Base-by-base conservation (phyloP, 1,139 yeast genomes). In the Debaryomycetaceae sp. region DNA sequence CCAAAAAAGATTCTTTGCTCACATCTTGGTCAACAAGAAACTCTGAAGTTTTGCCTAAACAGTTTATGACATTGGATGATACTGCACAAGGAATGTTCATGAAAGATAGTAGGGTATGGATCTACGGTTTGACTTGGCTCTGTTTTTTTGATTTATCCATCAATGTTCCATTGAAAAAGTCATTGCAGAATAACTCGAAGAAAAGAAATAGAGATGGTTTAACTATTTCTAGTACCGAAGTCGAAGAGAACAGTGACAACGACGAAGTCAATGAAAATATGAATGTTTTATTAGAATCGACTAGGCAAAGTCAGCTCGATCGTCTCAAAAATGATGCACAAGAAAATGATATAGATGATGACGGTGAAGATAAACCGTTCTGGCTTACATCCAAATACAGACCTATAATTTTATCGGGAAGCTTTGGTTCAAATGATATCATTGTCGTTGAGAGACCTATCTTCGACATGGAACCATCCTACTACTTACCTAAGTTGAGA, bases 111-210 rank as follows among this genome's bases (percentile, higher is more conserved):
- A 63, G 58, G 41, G 67, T 85, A 19, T 91, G 97, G 97, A 61
- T 89, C 16, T 89, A 87, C 77, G 96, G 97, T 3, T 74, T 87
- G n/a, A 77, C 78, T 38, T 92, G 96, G 95, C 57, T 91, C 16
- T 78, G 85, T 6, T 86, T 76, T 56, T 75, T 92, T 39, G 92
- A 91, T 58, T 66, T 87, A 46, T 61, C 73, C n/a, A 59, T 73
- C 41, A 80, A 83, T 51, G 65, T 83, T 40, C 86, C 88, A 18
- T 57, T 64, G 19, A 56, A 55, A 43, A 65, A 62, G 48, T 41
- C 45, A 24, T 60, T 57, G 42, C 61, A 60, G 38, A 62, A 64
- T 35, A 51, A 56, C 7, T 40, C 57, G 30, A 77, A 73, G 56
- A 83, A 83, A 63, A 79, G 87, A 65, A 69, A 65, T 43, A 77